A percentile compares a stretch with the other conserved stretches of the same genome.
Conservation (phyloP, 441 rosid species). For the Gossypium laxum region DNA sequence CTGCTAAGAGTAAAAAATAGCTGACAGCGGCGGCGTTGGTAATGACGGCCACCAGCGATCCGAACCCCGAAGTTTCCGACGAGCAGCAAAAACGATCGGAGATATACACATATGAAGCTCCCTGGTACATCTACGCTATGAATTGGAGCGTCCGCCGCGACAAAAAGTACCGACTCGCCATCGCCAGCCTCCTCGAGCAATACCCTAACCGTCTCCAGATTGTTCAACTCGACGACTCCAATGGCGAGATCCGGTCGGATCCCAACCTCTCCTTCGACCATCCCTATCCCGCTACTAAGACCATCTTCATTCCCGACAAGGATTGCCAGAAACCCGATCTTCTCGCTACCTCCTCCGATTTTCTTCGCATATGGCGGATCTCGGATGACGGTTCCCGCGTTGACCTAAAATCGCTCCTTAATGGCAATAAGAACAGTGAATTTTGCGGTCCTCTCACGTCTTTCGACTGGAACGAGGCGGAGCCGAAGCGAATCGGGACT, state of each 20-base stretch:
- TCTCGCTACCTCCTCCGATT: constrained; percentile 74
- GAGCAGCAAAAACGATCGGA: constrained; percentile 86
- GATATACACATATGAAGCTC: constrained; percentile 87
- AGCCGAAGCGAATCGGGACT: constrained; percentile 73
- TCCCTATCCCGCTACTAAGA: constrained; percentile 74
- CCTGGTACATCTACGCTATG: constrained; percentile 90
- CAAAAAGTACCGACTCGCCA: constrained; percentile 83
- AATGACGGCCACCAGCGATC: constrained; percentile 69
- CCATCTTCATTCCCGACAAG: constrained; percentile 82
- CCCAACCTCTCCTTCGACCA: constrained; percentile 80
- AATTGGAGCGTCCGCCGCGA: constrained; percentile 96
- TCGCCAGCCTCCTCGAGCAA: constrained; percentile 76
- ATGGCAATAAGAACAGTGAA: constrained; percentile 76
- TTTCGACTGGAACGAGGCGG: constrained; percentile 90
- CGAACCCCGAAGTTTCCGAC: constrained; percentile 56
- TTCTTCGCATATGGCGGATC: constrained; percentile 76
- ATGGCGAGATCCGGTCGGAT: constrained; percentile 83
- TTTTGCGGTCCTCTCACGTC: constrained; percentile 80
- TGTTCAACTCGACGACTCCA: constrained; percentile 86
- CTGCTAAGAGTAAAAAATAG: background rate
- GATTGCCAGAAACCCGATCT: constrained; percentile 76
- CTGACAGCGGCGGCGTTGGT: background rate
- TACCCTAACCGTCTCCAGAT: constrained; percentile 65
- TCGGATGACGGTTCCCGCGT: constrained; percentile 54
- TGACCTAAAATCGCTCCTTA: constrained; percentile 55